Conservation (phyloP, 768 basidiomycete species). For the Hypholoma fasciculare region DNA sequence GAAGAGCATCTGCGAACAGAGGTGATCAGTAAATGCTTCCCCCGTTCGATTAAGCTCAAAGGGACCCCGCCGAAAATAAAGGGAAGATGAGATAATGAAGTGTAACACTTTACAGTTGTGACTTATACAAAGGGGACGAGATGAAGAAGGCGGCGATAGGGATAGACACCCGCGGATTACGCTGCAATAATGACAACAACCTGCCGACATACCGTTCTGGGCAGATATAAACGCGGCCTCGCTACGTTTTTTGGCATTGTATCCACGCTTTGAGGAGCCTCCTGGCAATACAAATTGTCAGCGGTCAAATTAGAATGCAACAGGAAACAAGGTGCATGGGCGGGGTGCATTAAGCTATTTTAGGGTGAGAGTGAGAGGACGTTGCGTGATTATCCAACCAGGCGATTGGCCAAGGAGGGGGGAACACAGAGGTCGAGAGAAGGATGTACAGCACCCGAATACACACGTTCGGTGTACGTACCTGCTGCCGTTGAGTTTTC, state of each 20-base stretch:
- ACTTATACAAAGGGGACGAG: neutral
- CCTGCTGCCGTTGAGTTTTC: slow-evolving; percentile 19
- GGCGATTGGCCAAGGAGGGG: slow-evolving; percentile 3
- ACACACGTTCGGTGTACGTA: slow-evolving; percentile 16
- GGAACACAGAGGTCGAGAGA: slow-evolving; percentile 6
- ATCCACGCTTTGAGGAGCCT: slow-evolving; percentile 62
- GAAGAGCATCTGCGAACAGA: neutral
- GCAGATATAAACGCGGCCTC: slow-evolving; percentile 68
- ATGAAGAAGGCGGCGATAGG: slow-evolving; percentile 3
- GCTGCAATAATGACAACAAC: neutral
- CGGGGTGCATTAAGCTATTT: slow-evolving; percentile 9
- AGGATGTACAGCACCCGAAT: slow-evolving; percentile 2
- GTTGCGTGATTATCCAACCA: neutral
- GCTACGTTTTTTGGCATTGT: slow-evolving; percentile 70
- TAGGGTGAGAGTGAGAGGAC: slow-evolving; percentile 5
- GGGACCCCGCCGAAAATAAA: neutral
- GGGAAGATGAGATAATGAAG: neutral
- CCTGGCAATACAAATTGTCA: slow-evolving; percentile 3
- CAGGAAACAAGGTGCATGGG: slow-evolving; percentile 5
- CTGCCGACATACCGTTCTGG: slow-evolving; percentile 53
- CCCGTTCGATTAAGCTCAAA: neutral
- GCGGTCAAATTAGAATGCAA: neutral
- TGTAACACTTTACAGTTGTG: neutral
- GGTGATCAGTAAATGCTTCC: neutral
- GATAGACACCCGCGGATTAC: slow-evolving; percentile 5